These are phyloP conservation scores for Trichophyton equinum DNA, from an alignment of 2,329 filamentous ascomycete species.

Conservation along the genomic window DNA sequence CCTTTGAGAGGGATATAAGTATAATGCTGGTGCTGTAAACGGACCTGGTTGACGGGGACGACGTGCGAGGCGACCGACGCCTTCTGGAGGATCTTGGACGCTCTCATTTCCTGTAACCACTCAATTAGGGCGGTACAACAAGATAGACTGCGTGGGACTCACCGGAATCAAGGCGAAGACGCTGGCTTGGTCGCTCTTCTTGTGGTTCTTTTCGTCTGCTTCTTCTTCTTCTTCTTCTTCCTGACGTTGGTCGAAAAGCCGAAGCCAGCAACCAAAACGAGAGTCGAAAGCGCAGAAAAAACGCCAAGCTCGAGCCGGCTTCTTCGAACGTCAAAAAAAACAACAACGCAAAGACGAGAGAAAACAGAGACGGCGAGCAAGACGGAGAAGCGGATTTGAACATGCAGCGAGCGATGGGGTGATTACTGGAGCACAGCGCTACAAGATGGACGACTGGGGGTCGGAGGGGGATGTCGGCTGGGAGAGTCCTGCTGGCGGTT, in stretches of 20 bases:
- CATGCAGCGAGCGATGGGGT: no score
- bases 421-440: no score
- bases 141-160: neutral
- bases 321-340: neutral
- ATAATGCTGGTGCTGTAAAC: neutral
- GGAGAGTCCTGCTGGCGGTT: no score
- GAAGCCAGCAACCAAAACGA: neutral
- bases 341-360: neutral
- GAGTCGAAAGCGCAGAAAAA: neutral
- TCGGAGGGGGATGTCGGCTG: no score
- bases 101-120: conserved; percentile 9
- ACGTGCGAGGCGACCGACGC: conserved; percentile 29
- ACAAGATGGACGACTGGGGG: no score
- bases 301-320: neutral
- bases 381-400: neutral
- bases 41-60: conserved; percentile 28
- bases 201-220: neutral
- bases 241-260: neutral
- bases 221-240: neutral
- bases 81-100: conserved; percentile 25
- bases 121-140: neutral
- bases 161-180: neutral
- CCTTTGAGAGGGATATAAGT: neutral
- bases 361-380: neutral
- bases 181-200: neutral